These are phyloP conservation scores for Mucor velutinosus DNA, from an alignment of 371 early-diverging fungal species.

Conservation along the genomic window DNA sequence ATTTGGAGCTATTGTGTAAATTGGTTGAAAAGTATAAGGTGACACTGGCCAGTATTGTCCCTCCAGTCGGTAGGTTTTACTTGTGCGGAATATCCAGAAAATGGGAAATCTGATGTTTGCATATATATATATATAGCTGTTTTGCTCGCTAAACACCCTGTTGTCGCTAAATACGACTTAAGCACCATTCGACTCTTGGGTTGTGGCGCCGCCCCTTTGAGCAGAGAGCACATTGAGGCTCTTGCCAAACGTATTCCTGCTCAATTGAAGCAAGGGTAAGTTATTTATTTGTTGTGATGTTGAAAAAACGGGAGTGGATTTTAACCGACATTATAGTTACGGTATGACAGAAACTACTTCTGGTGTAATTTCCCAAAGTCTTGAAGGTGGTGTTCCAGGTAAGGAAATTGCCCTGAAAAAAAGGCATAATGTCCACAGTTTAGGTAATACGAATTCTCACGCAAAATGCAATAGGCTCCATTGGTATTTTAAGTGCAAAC, in stretches of 20 bases:
- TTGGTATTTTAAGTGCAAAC: conserved; percentile 71
- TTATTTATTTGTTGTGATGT: neutral
- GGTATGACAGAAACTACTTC: conserved; percentile 78
- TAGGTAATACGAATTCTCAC: neutral
- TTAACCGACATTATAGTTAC: conserved; percentile 39
- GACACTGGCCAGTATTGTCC: conserved; percentile 73
- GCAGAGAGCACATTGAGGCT: conserved; percentile 56
- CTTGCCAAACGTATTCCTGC: conserved; percentile 57
- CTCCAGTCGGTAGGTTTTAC: conserved; percentile 65
- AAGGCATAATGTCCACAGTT: neutral
- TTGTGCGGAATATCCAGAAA: neutral
- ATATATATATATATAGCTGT: conserved; percentile 27
- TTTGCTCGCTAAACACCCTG: conserved; percentile 65
- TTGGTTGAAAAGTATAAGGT: conserved; percentile 63
- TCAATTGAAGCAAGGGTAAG: conserved; percentile 65
- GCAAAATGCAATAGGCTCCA: conserved; percentile 51
- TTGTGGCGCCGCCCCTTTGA: conserved; percentile 86
- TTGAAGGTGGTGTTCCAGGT: conserved; percentile 25
- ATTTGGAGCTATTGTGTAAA: conserved; percentile 56
- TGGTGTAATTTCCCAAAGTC: conserved; percentile 35
- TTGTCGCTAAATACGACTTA: conserved; percentile 70
- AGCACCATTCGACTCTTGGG: conserved; percentile 60
- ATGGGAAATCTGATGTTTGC: neutral
- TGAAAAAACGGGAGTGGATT: neutral
- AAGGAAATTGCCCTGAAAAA: conserved; percentile 4